These are phyloP conservation scores for Dictyophora rubrovolvata DNA, from an alignment of 768 basidiomycete genomes.

Conservation along the genomic window DNA sequence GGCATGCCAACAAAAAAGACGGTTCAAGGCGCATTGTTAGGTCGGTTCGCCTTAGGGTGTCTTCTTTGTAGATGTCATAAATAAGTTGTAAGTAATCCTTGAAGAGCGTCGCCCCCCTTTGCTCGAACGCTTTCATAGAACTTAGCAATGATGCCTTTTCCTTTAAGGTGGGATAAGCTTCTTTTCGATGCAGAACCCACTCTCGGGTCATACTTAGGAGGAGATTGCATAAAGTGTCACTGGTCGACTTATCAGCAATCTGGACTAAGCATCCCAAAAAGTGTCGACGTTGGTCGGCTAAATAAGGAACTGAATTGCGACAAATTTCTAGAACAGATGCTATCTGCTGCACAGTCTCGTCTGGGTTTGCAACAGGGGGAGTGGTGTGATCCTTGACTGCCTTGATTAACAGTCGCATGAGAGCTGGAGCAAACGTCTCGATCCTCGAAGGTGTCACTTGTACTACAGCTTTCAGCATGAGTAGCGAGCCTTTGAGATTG, in stretches of 20 bases:
- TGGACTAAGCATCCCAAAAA: constrained; percentile 68
- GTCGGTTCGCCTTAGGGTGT: constrained; percentile 78
- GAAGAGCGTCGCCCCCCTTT: constrained; percentile 68
- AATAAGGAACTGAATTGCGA: constrained; percentile 64
- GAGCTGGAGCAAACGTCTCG: constrained; percentile 61
- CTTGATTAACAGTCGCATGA: constrained; percentile 79
- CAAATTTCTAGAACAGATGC: constrained; percentile 82
- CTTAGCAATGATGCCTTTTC: constrained; percentile 86
- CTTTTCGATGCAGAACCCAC: constrained; percentile 83
- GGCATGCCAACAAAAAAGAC: constrained; percentile 86
- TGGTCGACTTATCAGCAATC: constrained; percentile 86
- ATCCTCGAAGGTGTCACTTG: constrained; percentile 73
- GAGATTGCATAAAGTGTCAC: constrained; percentile 63
- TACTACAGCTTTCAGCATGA: constrained; percentile 82
- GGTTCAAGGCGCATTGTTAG: constrained; percentile 88
- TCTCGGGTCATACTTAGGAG: constrained; percentile 77
- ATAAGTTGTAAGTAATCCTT: constrained; percentile 81
- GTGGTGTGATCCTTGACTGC: constrained; percentile 82
- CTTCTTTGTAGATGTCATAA: constrained; percentile 89
- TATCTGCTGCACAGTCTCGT: constrained; percentile 45
- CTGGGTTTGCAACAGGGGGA: constrained; percentile 27
- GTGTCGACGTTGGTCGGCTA: constrained; percentile 80
- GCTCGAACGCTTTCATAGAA: constrained; percentile 80
- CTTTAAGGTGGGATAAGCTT: constrained; percentile 85
- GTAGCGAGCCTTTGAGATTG: constrained; percentile 66